These are phyloP conservation scores for Entophlyctis helioformis DNA, from an alignment of 192 early-diverging fungal species.

Conservation along the genomic window DNA sequence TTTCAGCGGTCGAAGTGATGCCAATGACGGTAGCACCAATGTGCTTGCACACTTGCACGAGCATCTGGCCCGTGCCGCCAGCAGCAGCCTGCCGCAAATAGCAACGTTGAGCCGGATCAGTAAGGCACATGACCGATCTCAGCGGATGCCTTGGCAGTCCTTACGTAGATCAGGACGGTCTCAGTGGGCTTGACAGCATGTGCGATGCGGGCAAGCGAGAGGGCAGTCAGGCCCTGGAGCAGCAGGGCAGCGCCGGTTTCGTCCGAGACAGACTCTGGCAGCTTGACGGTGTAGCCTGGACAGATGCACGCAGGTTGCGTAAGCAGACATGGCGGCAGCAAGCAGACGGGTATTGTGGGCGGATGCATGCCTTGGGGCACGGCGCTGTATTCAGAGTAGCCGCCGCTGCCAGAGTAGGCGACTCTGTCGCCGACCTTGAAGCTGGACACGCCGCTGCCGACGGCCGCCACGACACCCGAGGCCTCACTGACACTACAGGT, in stretches of 20 bases:
- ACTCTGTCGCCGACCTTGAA: conserved; percentile 74
- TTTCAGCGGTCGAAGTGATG: conserved; percentile 61
- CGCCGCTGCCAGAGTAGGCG: conserved; percentile 46
- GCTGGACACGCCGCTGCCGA: conserved; percentile 44
- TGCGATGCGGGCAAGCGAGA: conserved; percentile 52
- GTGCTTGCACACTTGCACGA: conserved; percentile 64
- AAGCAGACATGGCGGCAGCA: background rate
- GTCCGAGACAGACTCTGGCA: conserved; percentile 34
- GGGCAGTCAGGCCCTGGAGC: conserved; percentile 74
- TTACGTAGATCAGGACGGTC: conserved; percentile 65
- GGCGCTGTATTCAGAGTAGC: conserved; percentile 68
- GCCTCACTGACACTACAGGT: conserved; percentile 45
- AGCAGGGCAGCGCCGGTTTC: conserved; percentile 53
- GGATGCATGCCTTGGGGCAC: conserved; percentile 10
- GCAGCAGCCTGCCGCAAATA: conserved; percentile 59
- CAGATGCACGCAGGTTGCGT: background rate
- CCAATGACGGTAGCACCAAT: conserved; percentile 82
- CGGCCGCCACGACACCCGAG: conserved; percentile 62
- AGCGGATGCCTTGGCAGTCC: background rate
- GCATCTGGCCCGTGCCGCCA: conserved; percentile 72
- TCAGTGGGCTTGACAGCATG: conserved; percentile 62
- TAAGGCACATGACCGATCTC: no score
- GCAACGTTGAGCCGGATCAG: background rate
- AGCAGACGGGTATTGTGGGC: conserved; percentile 11
- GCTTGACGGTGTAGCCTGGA: conserved; percentile 12